Base-by-base conservation (phyloP, 495 filamentous ascomycete genomes). In the Sordaria brevicollis region DNA sequence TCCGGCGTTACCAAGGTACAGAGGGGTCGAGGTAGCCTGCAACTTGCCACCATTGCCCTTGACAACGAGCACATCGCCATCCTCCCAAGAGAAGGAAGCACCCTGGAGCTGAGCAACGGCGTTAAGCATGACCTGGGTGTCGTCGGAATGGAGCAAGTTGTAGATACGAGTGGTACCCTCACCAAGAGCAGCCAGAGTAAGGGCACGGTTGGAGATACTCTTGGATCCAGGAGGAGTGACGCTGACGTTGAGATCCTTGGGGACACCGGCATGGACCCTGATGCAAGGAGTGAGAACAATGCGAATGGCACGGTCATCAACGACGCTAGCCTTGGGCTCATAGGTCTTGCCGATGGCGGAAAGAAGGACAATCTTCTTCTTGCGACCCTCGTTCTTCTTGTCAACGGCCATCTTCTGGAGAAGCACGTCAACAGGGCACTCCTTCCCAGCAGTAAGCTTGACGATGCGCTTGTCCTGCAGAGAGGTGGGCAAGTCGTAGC, bases 291-390 rank as follows among this genome's bases (percentile, higher is more conserved):
- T 93, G 31, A 99, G 86, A 5, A 97, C 89, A 65, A 97, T 83
- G 73, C 89, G 84, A 70, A 99, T 96, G 65, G 93, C 89, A 68
- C 88, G 84, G 76, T 99, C 96, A 6, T 93, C 85, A 34, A 98
- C 95, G 9, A 92, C 87, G 73, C 88, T 97, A 10, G 95, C 95
- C 79, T 90, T 90, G 65, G 86, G 91, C 79, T 98, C 95, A 72
- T 93, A 81, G 11, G 93, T 93, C 73, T 88, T 87, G 68, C 95
- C 95, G 80, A 99, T 96, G 11, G 91, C 90, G 0, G 93, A 93
- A 25, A 99, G 87, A 7, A 99, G 86, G n/a, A 97, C 95, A 68
- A 99, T 90, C 81, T 96, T 97, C 85, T 98, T 99, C 80, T 96
- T 94, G 37, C 86, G 87, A 2, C 95, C 95, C 36, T 97, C 91